phyloP scores from a whole-genome alignment of 1,284 basidiomycete species.

The Cryptococcus maquisensis region DNA sequence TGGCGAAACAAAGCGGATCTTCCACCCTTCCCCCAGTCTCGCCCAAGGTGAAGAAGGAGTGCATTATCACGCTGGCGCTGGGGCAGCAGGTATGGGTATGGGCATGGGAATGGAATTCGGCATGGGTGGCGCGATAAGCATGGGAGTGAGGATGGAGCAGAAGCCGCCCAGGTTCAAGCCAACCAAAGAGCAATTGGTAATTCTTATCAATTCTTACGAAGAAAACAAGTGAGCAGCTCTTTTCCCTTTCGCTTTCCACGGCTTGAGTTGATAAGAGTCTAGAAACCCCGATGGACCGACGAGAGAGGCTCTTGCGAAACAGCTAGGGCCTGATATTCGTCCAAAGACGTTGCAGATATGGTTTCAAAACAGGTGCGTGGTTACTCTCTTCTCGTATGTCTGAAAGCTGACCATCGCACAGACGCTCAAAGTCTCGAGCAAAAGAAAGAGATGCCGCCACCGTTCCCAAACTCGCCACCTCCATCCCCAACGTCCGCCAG shows the following conservation, averaged over 20 bases:
- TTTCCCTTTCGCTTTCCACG: too few relatives aligned
- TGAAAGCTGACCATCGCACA: conserved; percentile 6
- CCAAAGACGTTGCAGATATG: conserved; percentile 38
- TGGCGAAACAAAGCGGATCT: conserved; percentile 5
- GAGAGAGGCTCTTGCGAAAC: conserved; percentile 24
- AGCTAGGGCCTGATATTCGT: conserved; percentile 24
- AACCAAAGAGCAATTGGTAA: conserved; percentile 30
- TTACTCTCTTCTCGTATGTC: background rate
- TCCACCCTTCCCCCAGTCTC: conserved; percentile 12
- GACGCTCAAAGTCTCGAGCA: conserved; percentile 32
- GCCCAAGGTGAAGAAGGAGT: background rate
- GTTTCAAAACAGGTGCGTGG: conserved; percentile 39
- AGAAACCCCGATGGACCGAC: conserved; percentile 32
- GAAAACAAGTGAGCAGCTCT: conserved; percentile 27
- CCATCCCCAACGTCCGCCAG: background rate
- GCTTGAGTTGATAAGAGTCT: background rate
- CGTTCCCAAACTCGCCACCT: conserved; percentile 5
- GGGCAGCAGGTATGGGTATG: background rate
- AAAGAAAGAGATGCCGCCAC: conserved; percentile 26
- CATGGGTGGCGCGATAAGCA: conserved; percentile 2
- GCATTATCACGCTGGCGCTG: background rate
- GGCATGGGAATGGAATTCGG: background rate
- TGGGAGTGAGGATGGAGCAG: conserved; percentile 6
- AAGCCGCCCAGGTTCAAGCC: conserved; percentile 38
- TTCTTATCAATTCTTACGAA: conserved; percentile 30